Base-by-base conservation (phyloP, 23 red algal species). In the Gracilariopsis chorda region DNA sequence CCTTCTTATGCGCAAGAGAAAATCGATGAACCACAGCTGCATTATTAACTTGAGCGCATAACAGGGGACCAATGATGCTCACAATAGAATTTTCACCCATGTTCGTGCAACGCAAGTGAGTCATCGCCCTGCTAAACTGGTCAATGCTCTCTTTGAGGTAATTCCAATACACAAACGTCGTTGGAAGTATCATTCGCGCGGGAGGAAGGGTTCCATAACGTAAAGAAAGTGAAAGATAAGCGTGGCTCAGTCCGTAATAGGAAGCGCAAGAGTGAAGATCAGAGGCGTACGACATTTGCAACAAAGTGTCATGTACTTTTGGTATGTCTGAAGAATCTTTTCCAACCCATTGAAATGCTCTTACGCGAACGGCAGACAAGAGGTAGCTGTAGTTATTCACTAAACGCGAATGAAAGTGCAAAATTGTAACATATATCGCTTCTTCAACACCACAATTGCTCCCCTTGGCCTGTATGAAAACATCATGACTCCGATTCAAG, bases 341-440 rank as follows among this genome's bases (percentile, higher is more conserved):
- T n/a, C 48, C 75, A 0, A 80, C 23, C 80, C 58, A 84, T 45
- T 65, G 24, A 48, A 84, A 84, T 20, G 53, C 80, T 25, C 67
- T 35, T 4, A 12, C 7, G 0, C 40, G 67, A 2, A 73, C 33
- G 23, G 17, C 67, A 17, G 6, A 1, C 9, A 84, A 11, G 34
- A 21, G 11, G 51, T 64, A 84, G 4, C 19, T 58, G 2, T 83
- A 83, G 13, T 45, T 57, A 24, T 21, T 6, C n/a, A 6, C 40
- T 3, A 83, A 11, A 7, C 13, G 19, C 14, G 4, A 33, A 21
- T 28, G 10, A 30, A 84, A 68, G 6, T 62, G 53, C 21, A 84
- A 12, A 17, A 84, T 2, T 7, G 8, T 30, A 1, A 5, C 11
- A 48, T 84, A 84, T 1, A 67, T 64, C 1, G 65, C 41, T 28